Evolutionary conservation across 257 asterid species (phyloP).

Genomic region (Scutellaria barbata): DNA sequence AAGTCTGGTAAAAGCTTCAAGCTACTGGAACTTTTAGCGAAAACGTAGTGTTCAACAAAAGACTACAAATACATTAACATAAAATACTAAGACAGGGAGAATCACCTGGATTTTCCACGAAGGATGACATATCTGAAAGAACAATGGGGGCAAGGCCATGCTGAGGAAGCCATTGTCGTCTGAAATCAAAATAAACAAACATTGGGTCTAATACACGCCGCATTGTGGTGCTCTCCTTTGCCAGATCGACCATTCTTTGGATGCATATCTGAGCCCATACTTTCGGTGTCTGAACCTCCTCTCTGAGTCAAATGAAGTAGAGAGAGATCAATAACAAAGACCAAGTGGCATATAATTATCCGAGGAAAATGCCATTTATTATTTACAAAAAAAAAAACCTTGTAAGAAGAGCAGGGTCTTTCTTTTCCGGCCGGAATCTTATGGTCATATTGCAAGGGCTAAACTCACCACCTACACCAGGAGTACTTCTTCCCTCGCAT

Average conservation of each 20-base stretch:
- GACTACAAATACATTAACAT: background rate
- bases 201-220: slow-evolving; percentile 89
- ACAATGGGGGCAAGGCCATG: slow-evolving; percentile 75
- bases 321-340: slow-evolving; percentile 25
- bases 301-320: slow-evolving; percentile 51
- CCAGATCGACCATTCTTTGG: slow-evolving; percentile 90
- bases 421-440: slow-evolving; percentile 71
- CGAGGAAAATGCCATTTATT: background rate
- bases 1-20: background rate
- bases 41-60: background rate
- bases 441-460: slow-evolving; percentile 61
- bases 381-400: slow-evolving; percentile 47
- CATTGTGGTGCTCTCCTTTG: slow-evolving; percentile 85
- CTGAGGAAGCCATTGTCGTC: slow-evolving; percentile 73
- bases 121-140: slow-evolving; percentile 82
- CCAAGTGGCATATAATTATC: slow-evolving; percentile 3
- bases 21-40: no score
- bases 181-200: slow-evolving; percentile 78
- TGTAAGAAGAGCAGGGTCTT: slow-evolving; percentile 74
- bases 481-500: slow-evolving; percentile 80
- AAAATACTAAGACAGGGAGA: slow-evolving; percentile 18
- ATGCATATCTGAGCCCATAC: slow-evolving; percentile 93
- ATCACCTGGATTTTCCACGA: slow-evolving; percentile 80
- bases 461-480: slow-evolving; percentile 61
- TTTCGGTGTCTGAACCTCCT: slow-evolving; percentile 83